phyloP scores from a whole-genome alignment of 129 eudicot species.

The Centaurea solstitialis region DNA sequence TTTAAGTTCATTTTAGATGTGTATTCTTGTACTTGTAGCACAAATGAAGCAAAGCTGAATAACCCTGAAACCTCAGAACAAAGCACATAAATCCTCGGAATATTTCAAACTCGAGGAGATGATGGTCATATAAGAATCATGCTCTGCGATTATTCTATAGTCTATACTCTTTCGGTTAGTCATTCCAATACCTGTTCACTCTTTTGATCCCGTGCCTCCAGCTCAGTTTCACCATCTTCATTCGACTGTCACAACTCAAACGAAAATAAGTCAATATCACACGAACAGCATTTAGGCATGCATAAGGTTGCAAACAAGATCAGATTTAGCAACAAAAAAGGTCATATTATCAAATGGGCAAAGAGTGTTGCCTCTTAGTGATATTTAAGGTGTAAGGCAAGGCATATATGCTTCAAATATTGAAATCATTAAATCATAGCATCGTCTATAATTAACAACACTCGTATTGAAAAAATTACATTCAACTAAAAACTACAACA shows the following conservation, averaged over 20 bases:
- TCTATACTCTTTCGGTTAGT: neutral
- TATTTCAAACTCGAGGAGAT: neutral
- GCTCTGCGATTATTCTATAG: neutral
- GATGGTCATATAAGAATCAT: neutral
- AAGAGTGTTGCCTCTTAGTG: neutral
- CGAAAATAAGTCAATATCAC: neutral
- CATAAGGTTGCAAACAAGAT: neutral
- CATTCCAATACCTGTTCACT: constrained; percentile 17
- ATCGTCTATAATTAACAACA: neutral
- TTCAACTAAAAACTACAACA: neutral
- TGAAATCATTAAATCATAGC: neutral
- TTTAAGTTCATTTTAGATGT: neutral
- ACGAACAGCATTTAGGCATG: neutral
- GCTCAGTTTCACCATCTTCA: constrained; percentile 27
- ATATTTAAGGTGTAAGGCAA: neutral
- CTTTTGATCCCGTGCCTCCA: constrained; percentile 6
- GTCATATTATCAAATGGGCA: neutral
- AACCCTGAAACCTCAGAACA: neutral
- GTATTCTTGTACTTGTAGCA: neutral
- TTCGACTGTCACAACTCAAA: constrained; percentile 19
- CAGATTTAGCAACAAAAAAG: neutral
- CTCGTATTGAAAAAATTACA: neutral
- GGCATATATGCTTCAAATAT: neutral
- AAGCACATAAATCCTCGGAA: neutral
- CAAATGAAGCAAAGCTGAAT: neutral